Evolutionary conservation across 2,329 filamentous ascomycete genomes (phyloP), one percentile per base, ranked within the genome.

Genomic region (Verticillium isaacii): DNA sequence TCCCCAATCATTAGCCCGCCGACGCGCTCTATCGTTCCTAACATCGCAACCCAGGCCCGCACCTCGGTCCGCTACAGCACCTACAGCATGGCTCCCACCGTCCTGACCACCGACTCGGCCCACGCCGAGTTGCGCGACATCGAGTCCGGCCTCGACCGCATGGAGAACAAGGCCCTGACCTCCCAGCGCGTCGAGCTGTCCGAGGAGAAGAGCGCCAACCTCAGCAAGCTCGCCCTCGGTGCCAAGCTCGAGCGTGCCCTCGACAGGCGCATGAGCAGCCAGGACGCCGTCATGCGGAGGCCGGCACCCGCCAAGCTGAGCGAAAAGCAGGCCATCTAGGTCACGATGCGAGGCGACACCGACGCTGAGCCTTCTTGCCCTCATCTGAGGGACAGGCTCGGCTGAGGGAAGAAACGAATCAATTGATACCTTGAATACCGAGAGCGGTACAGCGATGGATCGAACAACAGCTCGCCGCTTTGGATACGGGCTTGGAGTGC

Each of bases 161-260:
- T 97, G 78, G 91, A 96, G 76, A 95, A 96, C 82, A 92, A 92
- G 77, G 90, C 90, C 57, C 87, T 97, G 32, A 80, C 86, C 68
- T 86, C 89, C 70, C 93, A 97, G 80, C 89, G 93, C 68, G 93
- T 93, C 71, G 82, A 87, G 61, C 86, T 93, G 66, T 90, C 82
- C 73, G 86, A 89, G 65, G 88, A 94, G 76, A 96, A 96, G 82
- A 86, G 84, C 23, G 90, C 92, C 70, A 89, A 90, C 73, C 82
- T 96, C 76, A 89, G 87, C 80, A 96, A 96, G 79, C 84, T 96
- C 62, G 93, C 93, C 41, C 85, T 97, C 59, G 91, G 93, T 57
- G 93, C 93, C 64, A 97, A 97, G 79, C 85, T 97, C 50, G 93
- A 97, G 74, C 88, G 93, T 64, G 93, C 93, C 25, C 85, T 97